Conservation (phyloP, 2,329 filamentous ascomycete genomes). For the Neurospora sp. region DNA sequence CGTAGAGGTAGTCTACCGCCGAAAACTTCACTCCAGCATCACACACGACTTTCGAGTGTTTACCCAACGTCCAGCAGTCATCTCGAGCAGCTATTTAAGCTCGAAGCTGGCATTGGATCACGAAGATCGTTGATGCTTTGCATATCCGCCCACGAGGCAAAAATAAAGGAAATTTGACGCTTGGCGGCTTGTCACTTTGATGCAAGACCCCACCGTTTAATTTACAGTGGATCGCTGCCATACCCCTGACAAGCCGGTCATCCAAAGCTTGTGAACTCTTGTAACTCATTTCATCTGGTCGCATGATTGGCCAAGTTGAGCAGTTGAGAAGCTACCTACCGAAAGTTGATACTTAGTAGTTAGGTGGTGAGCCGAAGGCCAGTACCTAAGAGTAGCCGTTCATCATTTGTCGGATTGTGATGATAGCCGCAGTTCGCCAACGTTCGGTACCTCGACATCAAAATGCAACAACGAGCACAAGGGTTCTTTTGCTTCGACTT, state of each 20-base stretch:
- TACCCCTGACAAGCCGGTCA: background rate
- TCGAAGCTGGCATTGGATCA: background rate
- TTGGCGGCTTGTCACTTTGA: background rate
- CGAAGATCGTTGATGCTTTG: background rate
- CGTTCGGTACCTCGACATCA: background rate
- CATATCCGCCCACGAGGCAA: background rate
- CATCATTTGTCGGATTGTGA: background rate
- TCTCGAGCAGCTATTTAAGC: background rate
- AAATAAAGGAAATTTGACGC: background rate
- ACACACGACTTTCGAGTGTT: background rate
- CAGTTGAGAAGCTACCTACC: background rate
- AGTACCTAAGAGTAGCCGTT: background rate
- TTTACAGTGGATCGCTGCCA: background rate
- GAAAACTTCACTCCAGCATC: background rate
- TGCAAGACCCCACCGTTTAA: background rate
- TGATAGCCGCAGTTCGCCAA: background rate
- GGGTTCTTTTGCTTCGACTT: background rate
- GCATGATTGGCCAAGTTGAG: background rate
- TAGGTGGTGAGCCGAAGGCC: background rate
- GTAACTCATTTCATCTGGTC: background rate
- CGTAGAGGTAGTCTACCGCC: background rate
- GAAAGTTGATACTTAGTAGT: background rate
- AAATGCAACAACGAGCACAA: background rate
- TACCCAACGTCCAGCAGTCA: background rate
- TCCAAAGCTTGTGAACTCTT: background rate